Conservation (phyloP, 2,329 filamentous ascomycete species). For the Colletotrichum neosansevieriae region DNA sequence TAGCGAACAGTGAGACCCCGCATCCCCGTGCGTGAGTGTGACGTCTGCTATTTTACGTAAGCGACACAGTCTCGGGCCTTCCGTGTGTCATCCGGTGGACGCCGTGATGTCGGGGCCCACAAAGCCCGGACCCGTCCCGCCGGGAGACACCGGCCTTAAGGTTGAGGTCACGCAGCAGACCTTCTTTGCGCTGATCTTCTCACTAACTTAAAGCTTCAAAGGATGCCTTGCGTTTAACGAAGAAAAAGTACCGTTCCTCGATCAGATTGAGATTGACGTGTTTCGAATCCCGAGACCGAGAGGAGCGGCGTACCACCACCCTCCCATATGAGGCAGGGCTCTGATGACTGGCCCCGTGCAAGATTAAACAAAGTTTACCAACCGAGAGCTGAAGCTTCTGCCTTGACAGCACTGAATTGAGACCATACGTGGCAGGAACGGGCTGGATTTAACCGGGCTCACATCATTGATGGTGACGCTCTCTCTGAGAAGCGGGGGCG, state of each 20-base stretch:
- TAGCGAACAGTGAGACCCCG: conserved; percentile 13
- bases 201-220: too few relatives aligned
- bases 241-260: too few relatives aligned
- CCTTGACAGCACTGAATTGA: neutral
- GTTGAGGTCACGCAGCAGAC: too few relatives aligned
- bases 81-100: neutral
- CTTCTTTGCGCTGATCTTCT: too few relatives aligned
- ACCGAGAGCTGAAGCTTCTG: too few relatives aligned
- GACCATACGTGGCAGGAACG: neutral
- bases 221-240: too few relatives aligned
- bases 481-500: neutral
- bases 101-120: neutral
- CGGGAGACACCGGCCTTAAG: too few relatives aligned
- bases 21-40: conserved; percentile 5
- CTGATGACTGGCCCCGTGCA: neutral
- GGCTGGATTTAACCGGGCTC: neutral
- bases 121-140: neutral
- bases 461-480: neutral
- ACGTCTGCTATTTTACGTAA: conserved; percentile 34
- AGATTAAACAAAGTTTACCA: neutral
- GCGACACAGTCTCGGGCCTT: neutral
- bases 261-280: too few relatives aligned
- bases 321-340: neutral
- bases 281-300: neutral
- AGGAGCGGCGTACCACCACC: too few relatives aligned